phyloP scores from a whole-genome alignment of 192 early-diverging fungal genomes.

The Dissophora ornata region DNA sequence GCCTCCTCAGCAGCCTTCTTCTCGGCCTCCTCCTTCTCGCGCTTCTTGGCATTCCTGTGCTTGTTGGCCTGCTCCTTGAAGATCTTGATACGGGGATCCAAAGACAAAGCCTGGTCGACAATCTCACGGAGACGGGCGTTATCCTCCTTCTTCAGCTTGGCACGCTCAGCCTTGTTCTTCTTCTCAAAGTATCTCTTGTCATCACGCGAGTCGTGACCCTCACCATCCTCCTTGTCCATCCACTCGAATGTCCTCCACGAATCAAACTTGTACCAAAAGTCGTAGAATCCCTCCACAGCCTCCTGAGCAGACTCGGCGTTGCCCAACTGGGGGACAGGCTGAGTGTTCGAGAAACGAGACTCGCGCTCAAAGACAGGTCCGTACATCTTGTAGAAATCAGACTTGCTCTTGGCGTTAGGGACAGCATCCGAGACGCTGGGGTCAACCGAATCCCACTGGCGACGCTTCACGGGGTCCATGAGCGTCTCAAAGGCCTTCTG shows the following conservation, averaged over 20 bases:
- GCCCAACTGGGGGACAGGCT: conserved; percentile 89
- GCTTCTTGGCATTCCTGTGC: conserved; percentile 91
- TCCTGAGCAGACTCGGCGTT: conserved; percentile 68
- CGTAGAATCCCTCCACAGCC: conserved; percentile 84
- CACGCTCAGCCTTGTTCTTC: conserved; percentile 94
- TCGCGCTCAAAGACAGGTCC: conserved; percentile 89
- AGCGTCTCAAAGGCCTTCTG: conserved; percentile 94
- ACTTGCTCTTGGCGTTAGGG: conserved; percentile 80
- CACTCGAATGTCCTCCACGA: conserved; percentile 99
- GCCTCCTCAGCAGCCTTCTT: conserved; percentile 66
- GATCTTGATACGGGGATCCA: conserved; percentile 90
- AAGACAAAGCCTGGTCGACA: conserved; percentile 81
- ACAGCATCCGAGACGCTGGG: conserved; percentile 79
- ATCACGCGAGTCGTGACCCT: conserved; percentile 90
- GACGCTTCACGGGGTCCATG: conserved; percentile 87
- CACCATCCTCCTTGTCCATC: conserved; percentile 96
- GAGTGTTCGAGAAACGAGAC: conserved; percentile 89
- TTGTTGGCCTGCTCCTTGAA: conserved; percentile 93
- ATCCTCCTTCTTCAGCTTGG: conserved; percentile 97
- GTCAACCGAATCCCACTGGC: conserved; percentile 97
- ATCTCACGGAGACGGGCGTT: conserved; percentile 86
- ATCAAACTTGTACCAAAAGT: conserved; percentile 90
- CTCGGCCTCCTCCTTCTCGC: conserved; percentile 83
- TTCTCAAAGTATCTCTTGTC: conserved; percentile 95
- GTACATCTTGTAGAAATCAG: conserved; percentile 85